Percentiles rank a stretch among this genome's conserved stretches.
These are phyloP conservation scores for Artomyces pyxidatus DNA, from an alignment of 768 basidiomycete species.

Conservation along the genomic window DNA sequence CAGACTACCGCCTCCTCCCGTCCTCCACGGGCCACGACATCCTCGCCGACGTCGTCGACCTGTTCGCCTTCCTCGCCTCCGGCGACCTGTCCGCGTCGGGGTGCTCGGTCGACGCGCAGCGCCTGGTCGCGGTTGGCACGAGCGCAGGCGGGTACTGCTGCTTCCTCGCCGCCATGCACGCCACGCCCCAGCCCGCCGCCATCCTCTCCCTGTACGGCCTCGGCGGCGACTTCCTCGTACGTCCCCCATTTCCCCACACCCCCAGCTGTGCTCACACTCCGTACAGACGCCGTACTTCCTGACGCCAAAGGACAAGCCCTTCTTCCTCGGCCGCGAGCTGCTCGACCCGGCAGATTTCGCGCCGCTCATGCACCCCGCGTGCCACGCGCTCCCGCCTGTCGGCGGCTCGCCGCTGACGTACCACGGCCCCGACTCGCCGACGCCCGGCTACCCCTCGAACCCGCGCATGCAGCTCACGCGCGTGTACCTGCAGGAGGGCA, in stretches of 20 bases:
- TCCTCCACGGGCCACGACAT: conserved; percentile 48
- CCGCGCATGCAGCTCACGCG: conserved; percentile 51
- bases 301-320: conserved; percentile 36
- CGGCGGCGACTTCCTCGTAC: conserved; percentile 50
- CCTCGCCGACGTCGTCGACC: conserved; percentile 47
- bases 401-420: conserved; percentile 41
- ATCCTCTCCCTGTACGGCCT: conserved; percentile 53
- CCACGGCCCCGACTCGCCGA: conserved; percentile 34
- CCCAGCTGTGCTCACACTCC: not conserved
- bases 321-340: conserved; percentile 48
- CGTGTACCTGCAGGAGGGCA: conserved; percentile 52
- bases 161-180: conserved; percentile 51
- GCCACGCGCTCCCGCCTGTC: conserved; percentile 17
- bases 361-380: conserved; percentile 40
- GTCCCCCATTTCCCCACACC: conserved; percentile 3
- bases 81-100: too few species aligned
- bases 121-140: conserved; percentile 46
- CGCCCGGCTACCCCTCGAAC: conserved; percentile 54
- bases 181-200: conserved; percentile 27
- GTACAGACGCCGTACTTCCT: conserved; percentile 46
- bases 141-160: conserved; percentile 59
- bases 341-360: conserved; percentile 40
- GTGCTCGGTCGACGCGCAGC: conserved; percentile 32
- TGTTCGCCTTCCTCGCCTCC: conserved; percentile 39
- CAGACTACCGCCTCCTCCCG: conserved; percentile 54